Evolutionary conservation across 768 basidiomycete species (phyloP), one percentile per base, ranked within the genome.

Genomic region (Phanerodontia chrysosporium): DNA sequence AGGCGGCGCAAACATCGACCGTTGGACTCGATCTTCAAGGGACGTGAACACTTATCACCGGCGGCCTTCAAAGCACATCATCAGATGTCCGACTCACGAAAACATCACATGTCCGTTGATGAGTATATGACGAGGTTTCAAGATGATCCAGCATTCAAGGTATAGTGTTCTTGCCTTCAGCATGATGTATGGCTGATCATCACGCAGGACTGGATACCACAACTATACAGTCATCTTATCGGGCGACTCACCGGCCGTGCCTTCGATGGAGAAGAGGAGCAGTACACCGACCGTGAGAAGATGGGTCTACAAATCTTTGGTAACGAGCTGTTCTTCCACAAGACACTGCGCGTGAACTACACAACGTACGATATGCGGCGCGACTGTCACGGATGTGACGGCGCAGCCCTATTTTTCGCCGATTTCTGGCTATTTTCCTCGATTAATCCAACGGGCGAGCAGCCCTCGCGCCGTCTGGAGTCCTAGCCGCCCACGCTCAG

Each of bases 221-320:
- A 66, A 8, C 65, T 78, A 21, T 54, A 73, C 49, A 58, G 72
- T 44, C 68, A 75, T 45, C 51, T 73, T 0, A 58, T 72, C 1
- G 63, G 63, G 1, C 66, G 72, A 8, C 49, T 75, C 14, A 66
- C 55, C 49, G 64, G 52, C 8, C 49, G 51, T 29, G 52, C n/a
- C 69, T 57, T 46, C n/a, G 68, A 70, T 18, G 72, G 70, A 0
- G 76, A 35, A 35, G 32, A 35, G 32, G 48, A 54, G 13, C 53
- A 58, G 69, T 66, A 68, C 58, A 51, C 69, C 9, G 45, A 64
- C 21, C 22, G 64, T 0, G 48, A 73, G 16, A 53, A 63, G 1
- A 25, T 48, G 1, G 12, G 12, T 0, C 32, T 71, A 5, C 13
- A 63, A 2, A 25, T 71, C 21, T n/a, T 24, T 8, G 39, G 64